A percentile compares a stretch with the other conserved stretches of the same genome.
phyloP scores from a whole-genome alignment of 768 basidiomycete genomes.

The Austroboletus festivus region DNA sequence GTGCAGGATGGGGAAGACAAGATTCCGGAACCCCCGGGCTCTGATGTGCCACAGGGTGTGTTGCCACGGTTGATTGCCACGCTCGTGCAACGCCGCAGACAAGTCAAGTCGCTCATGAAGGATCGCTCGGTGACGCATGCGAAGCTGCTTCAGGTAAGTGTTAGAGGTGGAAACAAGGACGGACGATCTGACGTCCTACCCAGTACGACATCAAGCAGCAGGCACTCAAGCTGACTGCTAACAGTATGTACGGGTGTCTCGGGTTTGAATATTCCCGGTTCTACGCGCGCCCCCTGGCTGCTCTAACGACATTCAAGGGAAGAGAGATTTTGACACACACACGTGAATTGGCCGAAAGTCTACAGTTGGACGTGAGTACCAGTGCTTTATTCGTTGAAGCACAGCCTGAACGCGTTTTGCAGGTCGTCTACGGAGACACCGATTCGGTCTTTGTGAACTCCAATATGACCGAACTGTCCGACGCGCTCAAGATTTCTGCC shows the following conservation, averaged over 20 bases:
- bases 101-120: conserved; percentile 95
- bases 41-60: conserved; percentile 75
- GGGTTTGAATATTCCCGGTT: conserved; percentile 97
- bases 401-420: not conserved
- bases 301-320: conserved; percentile 95
- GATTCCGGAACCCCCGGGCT: conserved; percentile 82
- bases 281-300: conserved; percentile 94
- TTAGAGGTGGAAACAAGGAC: not conserved
- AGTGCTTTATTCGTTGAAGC: not conserved
- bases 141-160: conserved; percentile 76
- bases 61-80: conserved; percentile 98
- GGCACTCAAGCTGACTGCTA: conserved; percentile 95
- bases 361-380: conserved; percentile 80
- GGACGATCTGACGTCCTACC: not conserved
- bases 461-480: conserved; percentile 80
- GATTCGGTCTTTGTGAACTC: conserved; percentile 99
- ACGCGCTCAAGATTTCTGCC: conserved; percentile 87
- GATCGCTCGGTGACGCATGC: conserved; percentile 68
- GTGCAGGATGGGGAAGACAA: conserved; percentile 66
- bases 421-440: conserved; percentile 99
- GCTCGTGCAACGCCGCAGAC: conserved; percentile 82
- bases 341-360: conserved; percentile 84
- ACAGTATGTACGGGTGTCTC: conserved; percentile 99
- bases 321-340: conserved; percentile 96
- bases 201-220: conserved; percentile 97